phyloP scores from a whole-genome alignment of 2,329 filamentous ascomycete species.

The Tolypocladium endophyticum region DNA sequence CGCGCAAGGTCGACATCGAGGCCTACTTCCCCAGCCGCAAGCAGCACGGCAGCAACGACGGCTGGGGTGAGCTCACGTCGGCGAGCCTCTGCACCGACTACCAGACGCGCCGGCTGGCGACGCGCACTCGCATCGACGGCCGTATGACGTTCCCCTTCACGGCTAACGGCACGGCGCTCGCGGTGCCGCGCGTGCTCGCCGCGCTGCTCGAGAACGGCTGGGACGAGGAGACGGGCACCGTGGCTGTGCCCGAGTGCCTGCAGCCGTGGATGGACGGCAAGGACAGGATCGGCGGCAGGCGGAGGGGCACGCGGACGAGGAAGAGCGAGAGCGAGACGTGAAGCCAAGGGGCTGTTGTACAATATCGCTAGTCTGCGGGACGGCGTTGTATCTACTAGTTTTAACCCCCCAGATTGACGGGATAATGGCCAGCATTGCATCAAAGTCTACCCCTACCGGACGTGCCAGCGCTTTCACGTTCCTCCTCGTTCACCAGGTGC shows the following conservation, averaged over 20 bases:
- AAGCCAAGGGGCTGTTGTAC: neutral
- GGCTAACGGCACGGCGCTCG: constrained; percentile 86
- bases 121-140: constrained; percentile 48
- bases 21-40: constrained; percentile 79
- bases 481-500: neutral
- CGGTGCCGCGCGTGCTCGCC: constrained; percentile 80
- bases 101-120: constrained; percentile 73
- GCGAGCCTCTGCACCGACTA: constrained; percentile 92
- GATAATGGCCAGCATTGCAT: neutral
- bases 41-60: constrained; percentile 31
- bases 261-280: constrained; percentile 74
- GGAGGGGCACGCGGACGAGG: constrained; percentile 6
- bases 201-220: constrained; percentile 87
- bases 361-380: neutral
- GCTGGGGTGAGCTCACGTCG: constrained; percentile 90
- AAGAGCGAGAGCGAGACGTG: constrained; percentile 1
- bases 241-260: constrained; percentile 69
- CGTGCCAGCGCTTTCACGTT: neutral
- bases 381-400: neutral
- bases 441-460: neutral
- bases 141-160: constrained; percentile 73
- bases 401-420: neutral
- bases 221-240: constrained; percentile 56
- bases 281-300: constrained; percentile 45
- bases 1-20: constrained; percentile 85